Conservation (phyloP, 2,329 filamentous ascomycete species). For the Mariannaea sp. region DNA sequence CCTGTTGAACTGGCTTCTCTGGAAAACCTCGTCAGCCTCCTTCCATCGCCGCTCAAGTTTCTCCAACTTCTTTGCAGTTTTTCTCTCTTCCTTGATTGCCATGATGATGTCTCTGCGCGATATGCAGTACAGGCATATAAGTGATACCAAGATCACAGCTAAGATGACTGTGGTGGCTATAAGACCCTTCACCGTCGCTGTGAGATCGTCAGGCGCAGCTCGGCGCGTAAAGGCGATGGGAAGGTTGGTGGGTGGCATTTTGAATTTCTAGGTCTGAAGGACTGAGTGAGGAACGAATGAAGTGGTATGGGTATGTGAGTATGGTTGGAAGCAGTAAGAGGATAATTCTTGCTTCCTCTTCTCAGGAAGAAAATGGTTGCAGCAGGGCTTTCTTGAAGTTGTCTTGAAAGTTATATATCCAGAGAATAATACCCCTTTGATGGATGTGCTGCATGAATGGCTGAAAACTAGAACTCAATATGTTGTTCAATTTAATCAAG, state of each 20-base stretch:
- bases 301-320: too few species aligned
- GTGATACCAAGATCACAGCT: neutral
- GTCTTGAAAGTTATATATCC: too few species aligned
- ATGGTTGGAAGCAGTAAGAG: too few species aligned
- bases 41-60: neutral
- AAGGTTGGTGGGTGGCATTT: neutral
- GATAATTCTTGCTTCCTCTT: too few species aligned
- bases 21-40: neutral
- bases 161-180: neutral
- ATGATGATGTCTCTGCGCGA: neutral
- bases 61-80: neutral
- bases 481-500: too few species aligned
- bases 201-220: neutral
- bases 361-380: too few species aligned
- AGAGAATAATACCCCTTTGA: too few species aligned
- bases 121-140: neutral
- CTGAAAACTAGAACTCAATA: too few species aligned
- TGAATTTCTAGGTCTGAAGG: neutral
- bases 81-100: neutral
- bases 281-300: neutral
- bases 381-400: too few species aligned
- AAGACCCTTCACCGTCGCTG: neutral
- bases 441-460: too few species aligned
- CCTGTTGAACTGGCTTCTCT: neutral
- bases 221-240: neutral